Base-by-base conservation (phyloP, 371 early-diverging fungal species). In the Actinomucor elegans region DNA sequence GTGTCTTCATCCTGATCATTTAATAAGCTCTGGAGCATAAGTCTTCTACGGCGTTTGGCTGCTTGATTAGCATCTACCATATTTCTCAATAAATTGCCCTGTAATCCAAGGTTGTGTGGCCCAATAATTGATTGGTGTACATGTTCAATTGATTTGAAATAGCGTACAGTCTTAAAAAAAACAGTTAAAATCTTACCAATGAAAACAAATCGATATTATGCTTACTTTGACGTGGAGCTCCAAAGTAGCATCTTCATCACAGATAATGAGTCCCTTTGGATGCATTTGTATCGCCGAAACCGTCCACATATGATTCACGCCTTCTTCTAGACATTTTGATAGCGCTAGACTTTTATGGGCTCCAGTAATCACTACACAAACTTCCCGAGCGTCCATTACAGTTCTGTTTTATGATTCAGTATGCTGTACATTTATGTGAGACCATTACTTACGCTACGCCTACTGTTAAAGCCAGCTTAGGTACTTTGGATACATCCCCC, bases 221-320 rank as follows among this genome's bases (percentile, higher is more conserved):
- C 35, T 63, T 64, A 71, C 77, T 65, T 93, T 93, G 47, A 93
- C 94, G 49, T 93, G 92, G 36, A 93, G 78, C 66, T 93, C 94
- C 36, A 92, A 71, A 4, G 93, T 92, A 11, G 94, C 90, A 59
- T 93, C 94, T 71, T 93, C 94, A 70, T 93, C 94, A 61, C 93
- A 92, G 21, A 92, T 91, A 70, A 93, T 79, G 71, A 93, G 78
- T 18, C 91, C 89, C 48, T 88, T 87, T 32, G 92, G 91, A 55
- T 93, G 94, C 59, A 89, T 70, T 69, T 93, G 94, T 57, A 93
- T 84, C 15, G 91, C 91, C 18, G 91, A 90, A 48, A 93, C 91
- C 4, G 94, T 93, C 91, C 92, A 92, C 94, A 92, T 92, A 75
- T 91, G 92, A 72, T 92, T 92, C 37, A 92, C 90, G 2, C 84